These are phyloP conservation scores for Phylloporus arenicola DNA, from an alignment of 768 basidiomycete species.

Conservation along the genomic window DNA sequence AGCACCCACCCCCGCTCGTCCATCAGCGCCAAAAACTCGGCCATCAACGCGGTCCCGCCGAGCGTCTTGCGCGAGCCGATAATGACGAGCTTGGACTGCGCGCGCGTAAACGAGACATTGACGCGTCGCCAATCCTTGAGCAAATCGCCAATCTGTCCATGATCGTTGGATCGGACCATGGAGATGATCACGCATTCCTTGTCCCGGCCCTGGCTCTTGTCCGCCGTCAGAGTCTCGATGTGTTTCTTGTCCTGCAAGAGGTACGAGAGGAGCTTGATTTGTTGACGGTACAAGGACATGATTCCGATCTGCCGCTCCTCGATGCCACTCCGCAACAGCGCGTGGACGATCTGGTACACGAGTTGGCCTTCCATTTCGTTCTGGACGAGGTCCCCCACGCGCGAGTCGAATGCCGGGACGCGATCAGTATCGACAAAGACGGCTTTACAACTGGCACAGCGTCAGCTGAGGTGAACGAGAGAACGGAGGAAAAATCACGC, in stretches of 20 bases:
- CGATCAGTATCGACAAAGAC: conserved; percentile 92
- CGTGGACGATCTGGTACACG: conserved; percentile 61
- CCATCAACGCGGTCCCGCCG: conserved; percentile 50
- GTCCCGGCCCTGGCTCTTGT: conserved; percentile 90
- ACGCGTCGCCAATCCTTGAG: conserved; percentile 94
- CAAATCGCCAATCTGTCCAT: conserved; percentile 76
- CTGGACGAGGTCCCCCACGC: conserved; percentile 84
- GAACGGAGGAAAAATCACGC: conserved; percentile 10
- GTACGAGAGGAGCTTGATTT: conserved; percentile 82
- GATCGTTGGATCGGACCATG: conserved; percentile 83
- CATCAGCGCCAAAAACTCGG: conserved; percentile 76
- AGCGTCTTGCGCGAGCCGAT: conserved; percentile 85
- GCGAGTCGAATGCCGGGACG: conserved; percentile 73
- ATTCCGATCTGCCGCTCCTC: conserved; percentile 70
- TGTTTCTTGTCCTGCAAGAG: conserved; percentile 49
- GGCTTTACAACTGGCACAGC: conserved; percentile 60
- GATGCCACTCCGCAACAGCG: conserved; percentile 62
- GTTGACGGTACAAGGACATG: conserved; percentile 91
- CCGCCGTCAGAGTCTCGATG: conserved; percentile 86
- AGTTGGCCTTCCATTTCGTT: conserved; percentile 76
- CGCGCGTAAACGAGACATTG: conserved; percentile 96
- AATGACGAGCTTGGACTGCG: conserved; percentile 83
- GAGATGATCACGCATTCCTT: conserved; percentile 94
- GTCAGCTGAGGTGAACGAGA: neutral
- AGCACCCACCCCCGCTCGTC: conserved; percentile 68